Percentiles rank a stretch among this genome's conserved stretches.
Evolutionary conservation across 257 asterid genomes (phyloP).

Genomic region (Craterostigma plantagineum): DNA sequence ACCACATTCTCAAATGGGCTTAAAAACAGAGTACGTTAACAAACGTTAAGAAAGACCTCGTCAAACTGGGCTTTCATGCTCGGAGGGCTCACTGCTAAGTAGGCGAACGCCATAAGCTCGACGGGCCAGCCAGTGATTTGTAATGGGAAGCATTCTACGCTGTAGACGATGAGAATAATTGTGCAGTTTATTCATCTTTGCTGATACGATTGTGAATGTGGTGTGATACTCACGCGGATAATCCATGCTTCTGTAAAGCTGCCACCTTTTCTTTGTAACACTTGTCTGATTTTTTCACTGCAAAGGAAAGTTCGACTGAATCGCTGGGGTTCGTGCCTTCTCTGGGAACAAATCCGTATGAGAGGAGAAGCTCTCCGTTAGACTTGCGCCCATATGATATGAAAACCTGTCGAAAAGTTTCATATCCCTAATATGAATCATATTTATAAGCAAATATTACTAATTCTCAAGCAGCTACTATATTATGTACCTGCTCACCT

Average conservation of each 20-base stretch:
- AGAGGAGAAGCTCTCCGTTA: conserved; percentile 83
- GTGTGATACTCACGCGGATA: conserved; percentile 60
- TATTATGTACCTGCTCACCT: conserved; percentile 97
- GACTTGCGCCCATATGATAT: conserved; percentile 87
- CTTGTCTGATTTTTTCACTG: conserved; percentile 53
- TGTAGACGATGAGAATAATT: conserved; percentile 14
- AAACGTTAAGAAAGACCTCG: conserved; percentile 37
- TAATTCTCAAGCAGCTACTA: no score
- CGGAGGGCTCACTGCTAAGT: conserved; percentile 84
- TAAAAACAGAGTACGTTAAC: background rate
- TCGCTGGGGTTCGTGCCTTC: conserved; percentile 92
- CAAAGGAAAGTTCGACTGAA: conserved; percentile 53
- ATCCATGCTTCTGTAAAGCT: conserved; percentile 47
- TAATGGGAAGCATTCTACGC: conserved; percentile 66
- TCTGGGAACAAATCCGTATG: conserved; percentile 91
- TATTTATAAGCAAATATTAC: no score
- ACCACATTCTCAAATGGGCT: no score
- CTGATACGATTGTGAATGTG: background rate
- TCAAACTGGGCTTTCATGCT: conserved; percentile 53
- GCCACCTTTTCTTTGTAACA: conserved; percentile 64
- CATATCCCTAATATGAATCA: background rate
- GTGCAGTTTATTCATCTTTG: no score
- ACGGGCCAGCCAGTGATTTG: conserved; percentile 90
- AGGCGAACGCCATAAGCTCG: conserved; percentile 91
- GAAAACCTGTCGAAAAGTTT: conserved; percentile 47